Base-by-base conservation (phyloP, 2,329 filamentous ascomycete species). In the Epichloe gansuensis region DNA sequence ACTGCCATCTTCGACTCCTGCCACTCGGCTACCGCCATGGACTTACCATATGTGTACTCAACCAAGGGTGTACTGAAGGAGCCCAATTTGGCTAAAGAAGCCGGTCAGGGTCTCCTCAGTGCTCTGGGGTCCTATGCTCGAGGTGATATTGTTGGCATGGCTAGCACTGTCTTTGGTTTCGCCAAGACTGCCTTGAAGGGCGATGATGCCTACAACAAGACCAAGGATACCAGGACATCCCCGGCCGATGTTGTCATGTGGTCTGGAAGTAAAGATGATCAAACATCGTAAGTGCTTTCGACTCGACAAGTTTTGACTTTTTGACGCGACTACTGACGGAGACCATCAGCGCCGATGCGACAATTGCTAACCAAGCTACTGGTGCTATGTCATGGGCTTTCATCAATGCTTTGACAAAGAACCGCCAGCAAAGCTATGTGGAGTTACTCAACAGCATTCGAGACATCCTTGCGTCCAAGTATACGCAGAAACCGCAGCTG, bases 311-410 rank as follows among this genome's bases (percentile, higher is more conserved):
- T 17, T 3, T 46, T 46, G 25, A 35, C 6, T 47, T 15, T 37
- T 25, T 42, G 31, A 31, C 28, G 4, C 15, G n/a, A 42, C 15
- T 12, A 46, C 21, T 47, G 38, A 50, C 52, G 17, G 46, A 42
- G 52, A 49, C 61, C 66, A 15, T 17, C 49, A 95, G 90, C 54
- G 87, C 89, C 71, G 93, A 98, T 68, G 91, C 93, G 12, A 87
- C 83, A 31, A 96, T 97, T 59, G 81, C 78, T 44, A 83, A 88
- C 53, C 80, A 96, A 71, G 91, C 93, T 37, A 98, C 93, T 0
- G 93, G 93, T 52, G 93, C 93, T 68, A 97, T 98, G 93, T 95
- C 90, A 3, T 96, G 87, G 82, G 93, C 93, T 2, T 98, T 98
- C 68, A 93, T 98, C 68, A 83, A 79, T 1, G 85, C 91, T 21